Evolutionary conservation across 352 stramenopile species (phyloP).

Genomic region (Phytophthora palmivora): DNA sequence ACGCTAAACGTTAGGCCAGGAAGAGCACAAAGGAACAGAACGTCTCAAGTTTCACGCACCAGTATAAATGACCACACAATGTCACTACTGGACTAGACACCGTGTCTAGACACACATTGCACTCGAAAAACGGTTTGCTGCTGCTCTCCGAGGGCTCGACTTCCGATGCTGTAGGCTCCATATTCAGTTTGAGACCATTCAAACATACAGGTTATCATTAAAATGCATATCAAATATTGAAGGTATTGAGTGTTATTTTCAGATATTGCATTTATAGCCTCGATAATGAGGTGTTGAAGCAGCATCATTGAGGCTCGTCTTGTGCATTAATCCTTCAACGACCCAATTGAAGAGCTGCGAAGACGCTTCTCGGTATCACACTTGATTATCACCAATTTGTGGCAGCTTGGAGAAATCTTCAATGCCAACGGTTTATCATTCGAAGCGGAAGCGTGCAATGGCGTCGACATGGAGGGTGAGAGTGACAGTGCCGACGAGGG

Average conservation of each 20-base stretch:
- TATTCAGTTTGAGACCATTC: slow-evolving; percentile 13
- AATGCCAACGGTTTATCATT: slow-evolving; percentile 13
- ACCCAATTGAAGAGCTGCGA: slow-evolving; percentile 48
- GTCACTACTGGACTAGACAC: slow-evolving; percentile 90
- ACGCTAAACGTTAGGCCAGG: slow-evolving; percentile 15
- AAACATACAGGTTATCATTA: too few species aligned
- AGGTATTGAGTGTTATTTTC: slow-evolving; percentile 10
- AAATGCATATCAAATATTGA: too few species aligned
- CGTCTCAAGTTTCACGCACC: slow-evolving; percentile 41
- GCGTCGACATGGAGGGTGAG: slow-evolving; percentile 35
- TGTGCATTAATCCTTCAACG: slow-evolving; percentile 41
- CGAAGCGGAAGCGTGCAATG: slow-evolving; percentile 31
- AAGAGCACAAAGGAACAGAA: slow-evolving; percentile 7
- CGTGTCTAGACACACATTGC: slow-evolving; percentile 91
- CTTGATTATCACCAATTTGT: slow-evolving; percentile 52
- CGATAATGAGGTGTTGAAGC: slow-evolving; percentile 1
- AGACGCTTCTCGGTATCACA: slow-evolving; percentile 32
- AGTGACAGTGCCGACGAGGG: slow-evolving; percentile 5
- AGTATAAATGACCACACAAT: slow-evolving; percentile 92
- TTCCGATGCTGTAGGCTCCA: slow-evolving; percentile 11
- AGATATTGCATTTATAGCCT: slow-evolving; percentile 10
- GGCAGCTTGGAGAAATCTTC: slow-evolving; percentile 60
- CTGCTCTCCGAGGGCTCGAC: slow-evolving; percentile 24
- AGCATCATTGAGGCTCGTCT: background rate
- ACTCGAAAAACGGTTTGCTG: slow-evolving; percentile 68